Base-by-base conservation (phyloP, 176 grass and related monocot species). In the Hyparrhenia diplandra region DNA sequence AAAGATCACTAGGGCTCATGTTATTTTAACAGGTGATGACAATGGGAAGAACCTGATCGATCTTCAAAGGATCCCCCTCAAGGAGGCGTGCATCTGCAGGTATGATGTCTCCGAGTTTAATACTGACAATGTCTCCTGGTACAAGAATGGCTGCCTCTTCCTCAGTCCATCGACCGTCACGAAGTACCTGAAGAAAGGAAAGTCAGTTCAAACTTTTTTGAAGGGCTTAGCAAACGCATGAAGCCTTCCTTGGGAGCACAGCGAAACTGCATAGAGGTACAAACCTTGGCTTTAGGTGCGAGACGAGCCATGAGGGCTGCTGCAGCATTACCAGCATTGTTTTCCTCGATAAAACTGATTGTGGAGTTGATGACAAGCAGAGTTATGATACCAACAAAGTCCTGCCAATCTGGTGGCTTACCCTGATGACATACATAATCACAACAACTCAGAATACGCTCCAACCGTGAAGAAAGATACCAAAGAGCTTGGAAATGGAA, bases 321-420 rank as follows among this genome's bases (percentile, higher is more conserved):
- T 1, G 91, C 91, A 40, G 91, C 91, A 57, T 93, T 93, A 39
- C 91, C 91, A 3, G 91, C 91, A 63, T 93, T 93, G 74, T 93
- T 93, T 80, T 93, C 91, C 78, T 93, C 91, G 34, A 93, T 87
- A 82, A 93, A 93, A 54, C 87, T 90, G 42, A 93, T 93, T 16
- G 91, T 93, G 5, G 91, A 93, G 62, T 93, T 93, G 67, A 93
- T 93, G n/a, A 94, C 4, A 20, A 94, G 88, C 60, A 94, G 66
- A 6, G 88, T 88, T 49, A 94, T 91, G 63, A 94, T 94, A 16
- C 92, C 92, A 10, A 94, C 86, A 13, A 94, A 94, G 49, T 94
- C 92, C 76, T 94, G 92, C 92, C 92, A 94, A 64, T 94, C 92
- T 10, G 92, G 92, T 41, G 92, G 91, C 71, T 90, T 93, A 20